Percentiles rank a stretch among this genome's conserved stretches.
phyloP scores from a whole-genome alignment of 2,329 filamentous ascomycete species.

The Pyrenophora tritici-repentis region DNA sequence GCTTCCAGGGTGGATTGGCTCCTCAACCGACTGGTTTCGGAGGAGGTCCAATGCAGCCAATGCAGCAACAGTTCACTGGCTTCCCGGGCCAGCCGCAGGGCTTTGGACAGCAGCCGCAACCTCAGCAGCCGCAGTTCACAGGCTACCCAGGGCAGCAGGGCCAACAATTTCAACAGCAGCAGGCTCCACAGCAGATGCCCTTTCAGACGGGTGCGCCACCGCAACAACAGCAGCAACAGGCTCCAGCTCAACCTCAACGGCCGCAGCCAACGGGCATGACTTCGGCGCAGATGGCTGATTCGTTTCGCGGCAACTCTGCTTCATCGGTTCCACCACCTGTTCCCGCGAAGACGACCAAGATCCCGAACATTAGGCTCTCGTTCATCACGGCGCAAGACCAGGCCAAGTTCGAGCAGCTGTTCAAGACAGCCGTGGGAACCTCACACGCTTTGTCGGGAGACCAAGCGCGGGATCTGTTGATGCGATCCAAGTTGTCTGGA shows the following conservation, averaged over 20 bases:
- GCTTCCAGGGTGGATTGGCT: slow-evolving; percentile 52
- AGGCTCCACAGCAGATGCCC: slow-evolving; percentile 57
- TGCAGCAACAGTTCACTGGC: slow-evolving; percentile 58
- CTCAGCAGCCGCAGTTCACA: slow-evolving; percentile 51
- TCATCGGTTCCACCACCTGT: slow-evolving; percentile 61
- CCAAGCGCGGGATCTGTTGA: slow-evolving; percentile 84
- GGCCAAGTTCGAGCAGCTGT: slow-evolving; percentile 94
- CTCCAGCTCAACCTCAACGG: slow-evolving; percentile 51
- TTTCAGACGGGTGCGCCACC: slow-evolving; percentile 53
- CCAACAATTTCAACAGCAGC: slow-evolving; percentile 55
- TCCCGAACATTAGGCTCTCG: slow-evolving; percentile 90
- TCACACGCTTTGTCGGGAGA: slow-evolving; percentile 85
- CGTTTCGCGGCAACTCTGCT: slow-evolving; percentile 54
- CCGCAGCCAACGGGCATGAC: slow-evolving; percentile 65
- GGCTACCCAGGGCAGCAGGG: slow-evolving; percentile 53
- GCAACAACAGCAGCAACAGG: slow-evolving; percentile 66
- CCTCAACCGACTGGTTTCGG: slow-evolving; percentile 61
- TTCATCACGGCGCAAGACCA: slow-evolving; percentile 97
- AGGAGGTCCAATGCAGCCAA: slow-evolving; percentile 56
- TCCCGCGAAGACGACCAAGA: slow-evolving; percentile 72
- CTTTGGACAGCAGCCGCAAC: slow-evolving; percentile 55
- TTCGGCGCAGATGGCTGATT: slow-evolving; percentile 67
- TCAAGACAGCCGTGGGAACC: slow-evolving; percentile 91
- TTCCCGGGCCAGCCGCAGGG: slow-evolving; percentile 54
- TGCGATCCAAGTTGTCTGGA: slow-evolving; percentile 87